Conservation (phyloP, 495 filamentous ascomycete species). For the Penicillium roqueforti region DNA sequence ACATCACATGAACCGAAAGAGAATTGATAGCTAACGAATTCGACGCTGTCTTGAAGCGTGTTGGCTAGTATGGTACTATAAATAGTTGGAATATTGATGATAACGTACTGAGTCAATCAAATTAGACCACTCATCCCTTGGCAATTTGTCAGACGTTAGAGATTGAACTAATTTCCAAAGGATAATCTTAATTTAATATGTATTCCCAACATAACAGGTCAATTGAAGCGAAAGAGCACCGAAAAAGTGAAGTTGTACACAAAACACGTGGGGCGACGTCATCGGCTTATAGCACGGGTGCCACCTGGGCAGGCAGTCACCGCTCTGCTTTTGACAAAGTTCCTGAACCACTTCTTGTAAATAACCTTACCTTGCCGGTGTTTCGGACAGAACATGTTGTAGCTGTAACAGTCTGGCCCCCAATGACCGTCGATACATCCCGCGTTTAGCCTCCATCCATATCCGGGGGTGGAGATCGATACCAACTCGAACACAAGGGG, state of each 20-base stretch:
- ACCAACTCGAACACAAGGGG: not conserved
- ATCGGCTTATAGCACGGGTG: constrained; percentile 24
- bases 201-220: too few relatives aligned
- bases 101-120: too few relatives aligned
- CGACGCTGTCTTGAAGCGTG: too few relatives aligned
- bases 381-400: constrained; percentile 6
- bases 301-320: constrained; percentile 2
- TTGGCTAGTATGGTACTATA: too few relatives aligned
- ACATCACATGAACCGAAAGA: too few relatives aligned
- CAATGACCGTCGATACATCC: constrained; percentile 17
- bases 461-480: constrained; percentile 14
- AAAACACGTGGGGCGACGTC: constrained; percentile 42
- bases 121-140: too few relatives aligned
- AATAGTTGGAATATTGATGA: too few relatives aligned
- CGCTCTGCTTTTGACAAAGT: not conserved
- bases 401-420: constrained; percentile 4
- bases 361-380: not conserved
- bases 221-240: too few relatives aligned
- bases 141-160: too few relatives aligned
- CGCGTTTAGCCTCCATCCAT: constrained; percentile 14
- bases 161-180: too few relatives aligned
- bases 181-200: too few relatives aligned
- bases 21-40: too few relatives aligned
- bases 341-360: not conserved
- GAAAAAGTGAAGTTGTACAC: not conserved